Conservation (phyloP, 2,329 filamentous ascomycete species). For the Penicillium sp. region DNA sequence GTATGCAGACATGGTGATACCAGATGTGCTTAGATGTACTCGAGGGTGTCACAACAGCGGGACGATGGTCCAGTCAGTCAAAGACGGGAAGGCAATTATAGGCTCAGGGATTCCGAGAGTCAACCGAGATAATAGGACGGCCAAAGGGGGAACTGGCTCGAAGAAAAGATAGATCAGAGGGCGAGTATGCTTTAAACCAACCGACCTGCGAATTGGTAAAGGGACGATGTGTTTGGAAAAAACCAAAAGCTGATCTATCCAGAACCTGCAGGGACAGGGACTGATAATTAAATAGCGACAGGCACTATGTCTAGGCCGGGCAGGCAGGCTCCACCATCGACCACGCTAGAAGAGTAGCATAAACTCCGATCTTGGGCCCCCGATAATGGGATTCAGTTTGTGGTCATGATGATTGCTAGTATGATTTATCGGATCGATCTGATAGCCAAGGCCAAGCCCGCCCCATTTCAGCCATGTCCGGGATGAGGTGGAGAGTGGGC, state of each 20-base stretch:
- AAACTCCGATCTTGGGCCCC: slow-evolving; percentile 16
- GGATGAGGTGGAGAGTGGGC: slow-evolving; percentile 7
- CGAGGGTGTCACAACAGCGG: neutral
- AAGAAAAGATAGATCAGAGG: slow-evolving; percentile 1
- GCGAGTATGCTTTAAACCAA: slow-evolving; percentile 1
- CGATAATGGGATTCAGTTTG: slow-evolving; percentile 24
- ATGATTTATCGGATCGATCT: slow-evolving; percentile 23
- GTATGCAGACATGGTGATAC: slow-evolving; percentile 35
- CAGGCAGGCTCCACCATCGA: slow-evolving; percentile 24
- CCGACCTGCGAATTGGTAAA: neutral
- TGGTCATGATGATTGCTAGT: slow-evolving; percentile 26
- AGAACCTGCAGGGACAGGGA: slow-evolving; percentile 22
- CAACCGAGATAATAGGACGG: neutral
- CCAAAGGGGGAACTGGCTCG: neutral
- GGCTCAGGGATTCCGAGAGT: neutral
- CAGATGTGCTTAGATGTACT: neutral
- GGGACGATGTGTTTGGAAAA: slow-evolving; percentile 3
- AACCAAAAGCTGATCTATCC: slow-evolving; percentile 23
- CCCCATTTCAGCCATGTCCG: slow-evolving; percentile 14
- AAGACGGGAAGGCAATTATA: neutral
- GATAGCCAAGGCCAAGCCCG: slow-evolving; percentile 23
- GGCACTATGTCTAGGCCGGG: slow-evolving; percentile 9
- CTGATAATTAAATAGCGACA: slow-evolving; percentile 26
- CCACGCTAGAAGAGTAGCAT: slow-evolving; percentile 16
- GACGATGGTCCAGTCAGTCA: neutral